Conservation (phyloP, 768 basidiomycete genomes). For the Myochromella boudieri region DNA sequence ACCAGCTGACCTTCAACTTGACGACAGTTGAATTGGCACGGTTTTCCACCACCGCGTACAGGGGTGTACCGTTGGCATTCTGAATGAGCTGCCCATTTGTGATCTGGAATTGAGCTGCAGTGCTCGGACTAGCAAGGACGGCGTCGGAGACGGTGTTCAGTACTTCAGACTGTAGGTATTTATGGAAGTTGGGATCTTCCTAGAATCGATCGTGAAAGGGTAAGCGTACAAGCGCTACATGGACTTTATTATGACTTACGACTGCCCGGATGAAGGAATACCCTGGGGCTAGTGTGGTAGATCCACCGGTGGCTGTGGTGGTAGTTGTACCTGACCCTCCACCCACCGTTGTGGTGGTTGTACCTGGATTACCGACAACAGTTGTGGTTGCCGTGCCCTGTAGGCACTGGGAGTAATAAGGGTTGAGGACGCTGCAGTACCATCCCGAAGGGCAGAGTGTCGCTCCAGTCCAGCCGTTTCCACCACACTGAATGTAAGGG, state of each 20-base stretch:
- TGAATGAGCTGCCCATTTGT: constrained; percentile 56
- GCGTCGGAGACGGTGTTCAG: constrained; percentile 41
- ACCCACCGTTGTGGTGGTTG: constrained; percentile 34
- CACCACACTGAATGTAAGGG: constrained; percentile 49
- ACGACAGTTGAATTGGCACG: constrained; percentile 43
- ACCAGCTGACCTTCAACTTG: constrained; percentile 52
- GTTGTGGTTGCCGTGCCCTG: constrained; percentile 37
- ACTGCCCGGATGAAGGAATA: constrained; percentile 60
- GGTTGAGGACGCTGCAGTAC: constrained; percentile 42
- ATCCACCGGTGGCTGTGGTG: constrained; percentile 27
- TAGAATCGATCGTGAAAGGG: constrained; percentile 16
- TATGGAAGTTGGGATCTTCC: constrained; percentile 60
- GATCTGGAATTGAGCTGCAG: constrained; percentile 59
- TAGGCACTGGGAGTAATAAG: constrained; percentile 56
- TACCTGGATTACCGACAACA: constrained; percentile 20
- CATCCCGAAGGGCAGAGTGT: constrained; percentile 49
- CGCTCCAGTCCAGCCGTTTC: constrained; percentile 50
- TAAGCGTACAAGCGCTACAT: background rate
- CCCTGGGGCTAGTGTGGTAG: constrained; percentile 46
- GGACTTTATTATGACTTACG: constrained; percentile 27
- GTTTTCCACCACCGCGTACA: constrained; percentile 33
- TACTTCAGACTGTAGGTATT: constrained; percentile 56
- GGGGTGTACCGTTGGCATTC: constrained; percentile 35
- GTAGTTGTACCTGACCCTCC: constrained; percentile 26
- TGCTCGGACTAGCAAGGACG: constrained; percentile 49